Conservation (phyloP, 31 red algal species). For the Bonnemaisonia californica region DNA sequence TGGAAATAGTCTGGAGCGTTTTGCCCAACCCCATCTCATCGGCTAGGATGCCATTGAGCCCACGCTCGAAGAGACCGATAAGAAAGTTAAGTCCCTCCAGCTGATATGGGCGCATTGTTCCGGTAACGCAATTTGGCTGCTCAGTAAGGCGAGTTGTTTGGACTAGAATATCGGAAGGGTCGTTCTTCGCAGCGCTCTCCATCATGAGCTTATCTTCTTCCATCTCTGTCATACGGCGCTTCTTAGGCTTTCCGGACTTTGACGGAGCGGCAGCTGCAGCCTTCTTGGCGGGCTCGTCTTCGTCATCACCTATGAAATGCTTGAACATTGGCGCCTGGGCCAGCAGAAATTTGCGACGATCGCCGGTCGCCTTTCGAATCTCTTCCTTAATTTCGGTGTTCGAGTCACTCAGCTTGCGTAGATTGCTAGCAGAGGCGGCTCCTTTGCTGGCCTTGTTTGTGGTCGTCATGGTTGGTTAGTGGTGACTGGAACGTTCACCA, state of each 20-base stretch:
- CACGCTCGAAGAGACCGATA: slow-evolving; percentile 90
- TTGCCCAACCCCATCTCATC: slow-evolving; percentile 99
- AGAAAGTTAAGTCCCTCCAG: slow-evolving; percentile 99
- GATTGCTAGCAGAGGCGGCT: background rate
- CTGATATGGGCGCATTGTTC: slow-evolving; percentile 94
- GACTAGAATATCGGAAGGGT: slow-evolving; percentile 55
- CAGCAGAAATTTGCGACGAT: slow-evolving; percentile 88
- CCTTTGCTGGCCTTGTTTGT: too few relatives aligned
- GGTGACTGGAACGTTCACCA: background rate
- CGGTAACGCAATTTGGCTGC: slow-evolving; percentile 88
- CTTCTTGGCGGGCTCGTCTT: slow-evolving; percentile 14
- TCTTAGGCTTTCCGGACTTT: slow-evolving; percentile 32
- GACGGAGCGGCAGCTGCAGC: background rate
- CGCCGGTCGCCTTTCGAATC: slow-evolving; percentile 53
- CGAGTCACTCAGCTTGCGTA: slow-evolving; percentile 23
- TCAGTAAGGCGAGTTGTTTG: slow-evolving; percentile 82
- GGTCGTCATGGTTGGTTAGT: too few relatives aligned
- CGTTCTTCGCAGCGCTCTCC: slow-evolving; percentile 65
- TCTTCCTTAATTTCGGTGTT: slow-evolving; percentile 57
- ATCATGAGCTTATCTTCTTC: slow-evolving; percentile 98
- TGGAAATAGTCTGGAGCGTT: slow-evolving; percentile 96
- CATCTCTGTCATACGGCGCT: slow-evolving; percentile 95
- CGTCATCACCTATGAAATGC: slow-evolving; percentile 86
- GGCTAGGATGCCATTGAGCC: slow-evolving; percentile 98
- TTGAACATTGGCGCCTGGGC: slow-evolving; percentile 91